Conservation (phyloP, 2,329 filamentous ascomycete genomes). For the Zymoseptoria passerinii region DNA sequence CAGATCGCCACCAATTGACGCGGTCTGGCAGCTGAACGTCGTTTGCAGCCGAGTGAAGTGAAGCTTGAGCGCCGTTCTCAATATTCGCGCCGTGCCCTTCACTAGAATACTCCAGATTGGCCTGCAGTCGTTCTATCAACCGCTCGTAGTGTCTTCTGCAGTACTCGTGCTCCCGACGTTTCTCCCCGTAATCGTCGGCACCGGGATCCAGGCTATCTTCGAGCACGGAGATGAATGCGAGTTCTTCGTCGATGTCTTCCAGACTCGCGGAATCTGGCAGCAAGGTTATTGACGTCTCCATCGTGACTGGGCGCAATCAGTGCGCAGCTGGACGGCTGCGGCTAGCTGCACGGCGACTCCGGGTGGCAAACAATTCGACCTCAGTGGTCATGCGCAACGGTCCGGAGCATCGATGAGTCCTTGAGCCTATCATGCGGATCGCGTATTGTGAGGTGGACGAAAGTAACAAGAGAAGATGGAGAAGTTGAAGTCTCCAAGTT, state of each 20-base stretch:
- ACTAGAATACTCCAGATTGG: background rate
- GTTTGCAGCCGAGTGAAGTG: slow-evolving; percentile 1
- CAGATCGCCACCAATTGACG: slow-evolving; percentile 11
- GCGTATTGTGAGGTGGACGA: background rate
- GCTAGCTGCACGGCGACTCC: background rate
- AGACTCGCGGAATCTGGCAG: slow-evolving; percentile 1
- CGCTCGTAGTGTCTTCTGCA: slow-evolving; percentile 9
- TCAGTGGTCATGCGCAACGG: background rate
- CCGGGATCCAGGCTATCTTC: slow-evolving; percentile 25
- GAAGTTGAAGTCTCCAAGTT: background rate
- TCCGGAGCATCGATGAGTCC: background rate
- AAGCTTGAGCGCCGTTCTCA: background rate
- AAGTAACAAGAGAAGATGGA: background rate
- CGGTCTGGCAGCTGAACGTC: slow-evolving; percentile 4
- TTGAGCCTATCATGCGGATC: background rate
- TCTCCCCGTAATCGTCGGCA: slow-evolving; percentile 23
- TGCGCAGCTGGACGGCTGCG: background rate
- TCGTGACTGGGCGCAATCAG: background rate
- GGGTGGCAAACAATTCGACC: background rate
- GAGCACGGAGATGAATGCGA: slow-evolving; percentile 26
- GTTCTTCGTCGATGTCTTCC: slow-evolving; percentile 28
- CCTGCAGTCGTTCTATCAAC: slow-evolving; percentile 3
- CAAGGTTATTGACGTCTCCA: background rate
- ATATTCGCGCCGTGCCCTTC: slow-evolving; percentile 1
- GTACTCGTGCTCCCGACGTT: slow-evolving; percentile 16